A percentile compares a stretch with the other conserved stretches of the same genome.
phyloP scores from a whole-genome alignment of 768 basidiomycete species.

The Lentinula detonsa region DNA sequence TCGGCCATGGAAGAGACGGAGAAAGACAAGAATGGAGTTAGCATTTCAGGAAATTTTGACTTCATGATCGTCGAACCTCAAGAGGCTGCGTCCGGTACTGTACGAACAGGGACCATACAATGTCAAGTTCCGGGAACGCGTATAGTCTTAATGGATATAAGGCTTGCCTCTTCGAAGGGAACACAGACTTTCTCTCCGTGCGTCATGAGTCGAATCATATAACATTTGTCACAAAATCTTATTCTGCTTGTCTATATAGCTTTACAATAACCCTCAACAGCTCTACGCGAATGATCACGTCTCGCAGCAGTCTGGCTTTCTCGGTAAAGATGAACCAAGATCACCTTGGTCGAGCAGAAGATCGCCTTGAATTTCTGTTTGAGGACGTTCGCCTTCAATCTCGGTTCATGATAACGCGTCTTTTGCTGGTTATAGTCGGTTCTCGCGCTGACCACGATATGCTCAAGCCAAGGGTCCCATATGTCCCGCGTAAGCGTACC shows the following conservation, averaged over 20 bases:
- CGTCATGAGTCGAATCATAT: background rate
- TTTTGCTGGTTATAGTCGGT: constrained; percentile 39
- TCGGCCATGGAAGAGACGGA: constrained; percentile 25
- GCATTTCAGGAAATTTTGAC: constrained; percentile 24
- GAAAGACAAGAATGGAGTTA: constrained; percentile 26
- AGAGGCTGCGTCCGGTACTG: constrained; percentile 6
- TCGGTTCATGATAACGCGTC: constrained; percentile 43
- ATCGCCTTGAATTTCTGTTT: constrained; percentile 48
- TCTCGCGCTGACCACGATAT: constrained; percentile 36
- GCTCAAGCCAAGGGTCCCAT: constrained; percentile 40
- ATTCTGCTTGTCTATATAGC: background rate
- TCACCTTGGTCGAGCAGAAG: constrained; percentile 40
- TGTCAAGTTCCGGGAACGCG: background rate
- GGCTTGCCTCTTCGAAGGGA: constrained; percentile 4
- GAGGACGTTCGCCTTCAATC: constrained; percentile 36
- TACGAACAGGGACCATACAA: background rate
- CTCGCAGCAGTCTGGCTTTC: constrained; percentile 1
- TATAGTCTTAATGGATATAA: background rate
- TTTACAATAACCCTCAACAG: background rate
- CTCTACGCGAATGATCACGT: background rate
- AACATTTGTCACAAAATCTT: background rate
- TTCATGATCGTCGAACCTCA: constrained; percentile 25
- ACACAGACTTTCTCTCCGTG: constrained; percentile 1
- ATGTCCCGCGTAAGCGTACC: constrained; percentile 31
- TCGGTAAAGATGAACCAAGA: constrained; percentile 12